Base-by-base conservation (phyloP, 2,329 filamentous ascomycete species). In the Fonsecaea monophora region DNA sequence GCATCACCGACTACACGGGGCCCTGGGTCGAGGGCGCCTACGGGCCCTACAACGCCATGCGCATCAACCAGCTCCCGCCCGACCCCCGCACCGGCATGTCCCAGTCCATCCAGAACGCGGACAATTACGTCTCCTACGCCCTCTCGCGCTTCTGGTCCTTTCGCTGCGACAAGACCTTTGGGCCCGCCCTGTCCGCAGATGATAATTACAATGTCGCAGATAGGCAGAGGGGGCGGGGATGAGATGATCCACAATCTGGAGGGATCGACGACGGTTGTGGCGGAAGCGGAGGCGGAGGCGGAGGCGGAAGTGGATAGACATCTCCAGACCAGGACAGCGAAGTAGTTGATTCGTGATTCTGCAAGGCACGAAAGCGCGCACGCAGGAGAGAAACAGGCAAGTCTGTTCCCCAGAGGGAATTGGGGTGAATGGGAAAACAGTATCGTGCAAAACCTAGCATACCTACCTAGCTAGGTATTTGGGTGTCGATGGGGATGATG, bases 111-210 rank as follows among this genome's bases (percentile, higher is more conserved):
- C 54, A 64, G 40, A 65, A 60, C 42, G 60, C 38, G 3, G 60
- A 63, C 12, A 63, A 57, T 18, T 63, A 63, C 32, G 60, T 60
- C 12, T 65, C 42, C 35, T 59, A 59, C 50, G 55, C 62, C 6
- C 53, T 60, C 42, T 54, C 62, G 8, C 38, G 37, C 34, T 63
- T 57, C 40, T 63, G 60, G 42, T 35, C 30, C 21, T 61, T 34
- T 18, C 15, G 21, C 25, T 35, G 60, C 40, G 25, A 8, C 21
- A 45, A 30, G 13, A 7, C 38, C 9, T 59, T 59, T 30, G 56
- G 56, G 1, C 56, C 56, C 13, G n/a, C 35, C 38, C 30, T 35
- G 18, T 50, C 45, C 3, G 45, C 45, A 4, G 45, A 21, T 9
- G 45, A 50, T 9, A 21, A 25, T 10, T 25, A 50, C 18, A 25